Conservation (phyloP, 495 filamentous ascomycete species). For the Aspergillus biplanus region DNA sequence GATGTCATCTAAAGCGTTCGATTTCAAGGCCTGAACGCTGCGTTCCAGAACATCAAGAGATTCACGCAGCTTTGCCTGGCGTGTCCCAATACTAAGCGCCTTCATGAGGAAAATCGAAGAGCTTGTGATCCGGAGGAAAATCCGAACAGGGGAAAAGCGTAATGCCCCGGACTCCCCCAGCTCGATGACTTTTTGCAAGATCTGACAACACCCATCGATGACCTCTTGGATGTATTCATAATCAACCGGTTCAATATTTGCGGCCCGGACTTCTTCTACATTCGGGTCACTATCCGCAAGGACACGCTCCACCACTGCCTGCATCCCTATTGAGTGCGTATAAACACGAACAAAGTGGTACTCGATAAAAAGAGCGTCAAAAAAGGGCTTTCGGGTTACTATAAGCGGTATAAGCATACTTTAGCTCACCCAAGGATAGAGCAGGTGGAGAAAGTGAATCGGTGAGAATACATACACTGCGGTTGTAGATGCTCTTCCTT, state of each 20-base stretch:
- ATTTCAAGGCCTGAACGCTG: conserved; percentile 51
- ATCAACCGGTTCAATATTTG: conserved; percentile 56
- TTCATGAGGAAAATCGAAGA: conserved; percentile 59
- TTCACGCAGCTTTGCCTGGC: conserved; percentile 51
- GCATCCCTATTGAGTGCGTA: conserved; percentile 59
- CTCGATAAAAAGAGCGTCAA: conserved; percentile 53
- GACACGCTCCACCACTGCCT: conserved; percentile 53
- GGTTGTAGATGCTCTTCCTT: conserved; percentile 52
- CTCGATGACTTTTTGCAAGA: conserved; percentile 50
- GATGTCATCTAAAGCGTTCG: conserved; percentile 56
- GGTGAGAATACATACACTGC: conserved; percentile 30
- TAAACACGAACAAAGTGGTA: conserved; percentile 59
- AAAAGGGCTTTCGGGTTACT: conserved; percentile 45
- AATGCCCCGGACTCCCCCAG: conserved; percentile 46
- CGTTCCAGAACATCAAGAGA: conserved; percentile 53
- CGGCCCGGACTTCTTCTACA: conserved; percentile 42
- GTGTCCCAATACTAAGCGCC: conserved; percentile 53
- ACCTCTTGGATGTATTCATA: conserved; percentile 62
- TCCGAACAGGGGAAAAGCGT: conserved; percentile 55
- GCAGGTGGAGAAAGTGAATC: background rate
- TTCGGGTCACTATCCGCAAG: conserved; percentile 46
- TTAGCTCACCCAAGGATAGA: background rate
- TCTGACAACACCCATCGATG: conserved; percentile 56
- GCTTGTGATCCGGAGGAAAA: conserved; percentile 55
- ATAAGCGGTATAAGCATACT: conserved; percentile 23